A percentile compares a stretch with the other conserved stretches of the same genome.
Conservation (phyloP, 2,329 filamentous ascomycete species). For the Phialocephala sp. region DNA sequence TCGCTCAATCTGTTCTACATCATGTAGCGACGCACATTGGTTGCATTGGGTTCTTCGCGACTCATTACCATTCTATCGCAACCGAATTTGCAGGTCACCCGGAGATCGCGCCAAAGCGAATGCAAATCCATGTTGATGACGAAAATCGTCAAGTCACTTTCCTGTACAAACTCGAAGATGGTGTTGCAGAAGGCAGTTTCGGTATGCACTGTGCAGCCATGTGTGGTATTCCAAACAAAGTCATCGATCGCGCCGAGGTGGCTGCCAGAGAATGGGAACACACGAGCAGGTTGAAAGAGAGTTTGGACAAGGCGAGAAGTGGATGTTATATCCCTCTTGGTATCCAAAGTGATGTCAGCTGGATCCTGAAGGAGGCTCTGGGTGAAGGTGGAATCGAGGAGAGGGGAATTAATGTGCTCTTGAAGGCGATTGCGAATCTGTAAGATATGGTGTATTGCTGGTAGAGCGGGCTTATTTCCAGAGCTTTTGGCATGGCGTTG, state of each 20-base stretch:
- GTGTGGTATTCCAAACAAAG: slow-evolving; percentile 86
- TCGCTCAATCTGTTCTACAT: slow-evolving; percentile 96
- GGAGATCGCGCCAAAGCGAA: slow-evolving; percentile 83
- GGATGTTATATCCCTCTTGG: slow-evolving; percentile 85
- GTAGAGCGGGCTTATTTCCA: not conserved
- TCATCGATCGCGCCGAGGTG: slow-evolving; percentile 86
- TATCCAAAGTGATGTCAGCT: slow-evolving; percentile 84
- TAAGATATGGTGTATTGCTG: slow-evolving; percentile 41
- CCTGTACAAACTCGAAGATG: slow-evolving; percentile 90
- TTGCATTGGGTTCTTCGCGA: slow-evolving; percentile 95
- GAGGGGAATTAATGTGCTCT: slow-evolving; percentile 63
- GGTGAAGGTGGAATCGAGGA: slow-evolving; percentile 50
- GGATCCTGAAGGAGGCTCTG: slow-evolving; percentile 66
- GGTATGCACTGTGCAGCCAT: slow-evolving; percentile 99
- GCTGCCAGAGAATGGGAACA: slow-evolving; percentile 95
- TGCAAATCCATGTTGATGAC: slow-evolving; percentile 95
- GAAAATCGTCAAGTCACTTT: slow-evolving; percentile 88
- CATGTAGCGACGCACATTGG: slow-evolving; percentile 93
- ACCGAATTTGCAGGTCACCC: slow-evolving; percentile 90
- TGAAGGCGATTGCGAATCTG: slow-evolving; percentile 64
- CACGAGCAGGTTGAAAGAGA: slow-evolving; percentile 87
- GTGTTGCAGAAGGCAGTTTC: slow-evolving; percentile 94
- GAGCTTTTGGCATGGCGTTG: slow-evolving; percentile 9
- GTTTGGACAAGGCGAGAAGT: slow-evolving; percentile 78
- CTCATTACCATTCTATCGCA: slow-evolving; percentile 93